Evolutionary conservation across 345 rosid genomes (phyloP), one percentile per base, ranked within the genome.

Genomic region (Eucalyptus curtisii): DNA sequence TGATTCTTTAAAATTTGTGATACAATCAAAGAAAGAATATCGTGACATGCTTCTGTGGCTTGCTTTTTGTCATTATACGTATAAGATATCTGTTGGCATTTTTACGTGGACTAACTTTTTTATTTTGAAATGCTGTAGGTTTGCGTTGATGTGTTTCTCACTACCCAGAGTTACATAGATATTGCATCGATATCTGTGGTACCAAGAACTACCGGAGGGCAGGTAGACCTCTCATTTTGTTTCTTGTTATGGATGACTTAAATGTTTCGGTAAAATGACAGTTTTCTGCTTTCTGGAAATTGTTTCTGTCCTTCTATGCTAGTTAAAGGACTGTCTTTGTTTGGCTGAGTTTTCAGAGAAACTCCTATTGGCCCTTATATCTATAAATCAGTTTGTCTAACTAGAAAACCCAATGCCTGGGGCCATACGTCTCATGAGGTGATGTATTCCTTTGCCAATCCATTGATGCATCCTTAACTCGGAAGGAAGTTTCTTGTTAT

Each of bases 151-250:
- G 86, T 98, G 90, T 98, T 98, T 88, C 91, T 98, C 88, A 96
- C 99, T 89, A 90, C 96, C 92, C 99, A 98, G 93, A 92, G 94
- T 84, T 97, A 98, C 87, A 95, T 96, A 85, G 99, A 98, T 92
- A 94, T 96, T 88, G 97, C 99, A 88, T 98, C 99, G 57, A 91
- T 96, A 88, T 94, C 98, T 82, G 99, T 94, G 79, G 95, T 98
- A 89, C 99, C 99, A 49, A 95, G 93, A 93, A 97, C 96, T 44
- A 96, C 99, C 64, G 99, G 99, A 92, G 99, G 99, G 89, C 99
- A 97, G 98, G 98, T 98, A 92, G 86, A 40, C 84, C 30, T 40
- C 47, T 76, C 47, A 40, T 76, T 76, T 11, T 24, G 13, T 37
- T 71, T 76, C 14, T 76, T 76, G 84, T 40, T 76, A 10, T 20